Conservation (phyloP, 352 stramenopile species). For the Thalassiosira livingstoniorum region DNA sequence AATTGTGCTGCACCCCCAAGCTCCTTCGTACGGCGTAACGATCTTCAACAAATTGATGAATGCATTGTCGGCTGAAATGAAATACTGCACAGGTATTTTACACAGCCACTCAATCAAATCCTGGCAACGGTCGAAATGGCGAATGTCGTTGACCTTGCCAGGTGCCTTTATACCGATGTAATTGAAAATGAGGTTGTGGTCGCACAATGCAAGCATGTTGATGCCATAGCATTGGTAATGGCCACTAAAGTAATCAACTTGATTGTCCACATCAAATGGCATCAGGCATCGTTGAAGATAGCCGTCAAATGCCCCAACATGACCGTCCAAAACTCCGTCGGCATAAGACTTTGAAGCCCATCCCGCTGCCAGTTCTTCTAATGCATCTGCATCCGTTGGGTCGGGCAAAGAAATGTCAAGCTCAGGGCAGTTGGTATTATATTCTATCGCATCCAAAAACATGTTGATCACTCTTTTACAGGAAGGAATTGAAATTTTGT, state of each 20-base stretch:
- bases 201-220: conserved; percentile 53
- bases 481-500: not conserved
- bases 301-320: conserved; percentile 46
- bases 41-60: conserved; percentile 8
- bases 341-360: conserved; percentile 7
- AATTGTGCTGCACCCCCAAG: not conserved
- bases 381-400: no score
- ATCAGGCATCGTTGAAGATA: conserved; percentile 20
- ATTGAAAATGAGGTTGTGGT: conserved; percentile 45
- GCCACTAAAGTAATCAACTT: conserved; percentile 46
- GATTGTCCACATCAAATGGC: conserved; percentile 22
- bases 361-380: not conserved
- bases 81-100: conserved; percentile 10
- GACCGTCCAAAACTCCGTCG: conserved; percentile 7
- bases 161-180: conserved; percentile 42
- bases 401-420: not conserved
- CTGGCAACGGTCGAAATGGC: conserved; percentile 17
- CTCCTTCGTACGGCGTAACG: not conserved
- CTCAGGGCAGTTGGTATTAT: not conserved
- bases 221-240: conserved; percentile 56
- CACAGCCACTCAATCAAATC: conserved; percentile 26
- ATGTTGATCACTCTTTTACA: not conserved
- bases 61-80: conserved; percentile 12
- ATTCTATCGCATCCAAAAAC: not conserved
- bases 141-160: conserved; percentile 38